These are phyloP conservation scores for Wickerhamiella shivajii DNA, from an alignment of 805 yeast species.

Conservation along the genomic window DNA sequence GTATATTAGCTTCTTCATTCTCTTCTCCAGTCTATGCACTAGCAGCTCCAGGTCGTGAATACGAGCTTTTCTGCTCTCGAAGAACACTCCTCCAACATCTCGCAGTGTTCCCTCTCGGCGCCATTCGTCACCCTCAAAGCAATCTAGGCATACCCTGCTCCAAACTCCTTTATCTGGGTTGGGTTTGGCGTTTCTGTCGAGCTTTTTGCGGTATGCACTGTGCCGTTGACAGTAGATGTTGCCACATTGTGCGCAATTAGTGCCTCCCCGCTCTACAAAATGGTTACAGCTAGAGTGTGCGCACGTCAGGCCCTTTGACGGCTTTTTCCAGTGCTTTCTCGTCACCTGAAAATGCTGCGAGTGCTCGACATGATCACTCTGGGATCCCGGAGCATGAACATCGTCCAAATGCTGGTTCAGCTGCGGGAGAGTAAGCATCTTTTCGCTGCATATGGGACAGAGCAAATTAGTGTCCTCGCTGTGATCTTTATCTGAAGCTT, in stretches of 20 bases:
- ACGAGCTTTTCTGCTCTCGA: constrained; percentile 27
- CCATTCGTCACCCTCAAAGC: constrained; percentile 33
- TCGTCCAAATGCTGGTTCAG: constrained; percentile 63
- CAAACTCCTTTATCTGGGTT: constrained; percentile 47
- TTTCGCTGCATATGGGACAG: constrained; percentile 62
- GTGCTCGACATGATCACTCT: neutral
- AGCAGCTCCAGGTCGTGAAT: constrained; percentile 38
- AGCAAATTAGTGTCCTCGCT: no score
- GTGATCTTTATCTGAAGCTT: no score
- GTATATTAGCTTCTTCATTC: constrained; percentile 29
- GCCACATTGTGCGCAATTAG: constrained; percentile 72
- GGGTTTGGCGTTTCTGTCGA: constrained; percentile 35
- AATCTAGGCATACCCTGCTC: constrained; percentile 53
- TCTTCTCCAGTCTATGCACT: constrained; percentile 43
- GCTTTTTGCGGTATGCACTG: constrained; percentile 37
- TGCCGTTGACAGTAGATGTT: constrained; percentile 52
- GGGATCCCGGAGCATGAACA: constrained; percentile 30
- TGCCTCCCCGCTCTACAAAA: constrained; percentile 31
- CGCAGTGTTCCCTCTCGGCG: no score
- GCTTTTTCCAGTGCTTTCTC: constrained; percentile 41
- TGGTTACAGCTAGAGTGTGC: constrained; percentile 14
- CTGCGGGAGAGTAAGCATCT: constrained; percentile 36
- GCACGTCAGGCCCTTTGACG: constrained; percentile 32
- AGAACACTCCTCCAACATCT: constrained; percentile 27
- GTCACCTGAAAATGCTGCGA: neutral